Conservation (phyloP, 1,284 basidiomycete species). For the Boletus mariae region DNA sequence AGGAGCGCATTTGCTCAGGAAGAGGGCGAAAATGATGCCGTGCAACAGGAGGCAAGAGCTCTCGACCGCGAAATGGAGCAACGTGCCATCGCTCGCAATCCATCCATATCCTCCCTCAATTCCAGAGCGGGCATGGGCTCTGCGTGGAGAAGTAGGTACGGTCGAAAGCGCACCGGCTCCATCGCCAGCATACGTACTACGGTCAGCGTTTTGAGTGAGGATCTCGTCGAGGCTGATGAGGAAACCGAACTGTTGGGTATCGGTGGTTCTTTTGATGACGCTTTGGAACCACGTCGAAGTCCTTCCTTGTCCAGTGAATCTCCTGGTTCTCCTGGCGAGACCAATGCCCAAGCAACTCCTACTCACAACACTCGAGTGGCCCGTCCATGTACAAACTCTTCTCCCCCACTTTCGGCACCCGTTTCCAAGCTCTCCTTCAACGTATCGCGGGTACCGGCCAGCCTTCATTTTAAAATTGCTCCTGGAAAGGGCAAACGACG, state of each 20-base stretch:
- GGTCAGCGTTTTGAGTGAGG: constrained; percentile 70
- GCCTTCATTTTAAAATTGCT: constrained; percentile 47
- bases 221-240: constrained; percentile 78
- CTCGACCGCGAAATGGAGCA: constrained; percentile 83
- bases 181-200: constrained; percentile 63
- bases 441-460: constrained; percentile 43
- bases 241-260: constrained; percentile 65
- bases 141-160: constrained; percentile 61
- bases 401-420: constrained; percentile 36
- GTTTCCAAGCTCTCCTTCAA: constrained; percentile 47
- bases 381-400: constrained; percentile 8
- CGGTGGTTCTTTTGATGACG: constrained; percentile 62
- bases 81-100: constrained; percentile 67
- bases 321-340: constrained; percentile 31
- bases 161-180: constrained; percentile 68
- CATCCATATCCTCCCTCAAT: constrained; percentile 61
- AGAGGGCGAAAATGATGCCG: constrained; percentile 52
- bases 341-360: constrained; percentile 13
- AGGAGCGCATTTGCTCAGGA: constrained; percentile 51
- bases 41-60: constrained; percentile 70
- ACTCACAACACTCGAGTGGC: constrained; percentile 7
- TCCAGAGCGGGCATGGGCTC: constrained; percentile 64
- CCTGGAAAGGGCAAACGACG: constrained; percentile 52
- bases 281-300: constrained; percentile 33
- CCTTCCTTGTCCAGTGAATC: constrained; percentile 35